Conservation (phyloP, 169 alveolate species). For the Eimeria acervulina region DNA sequence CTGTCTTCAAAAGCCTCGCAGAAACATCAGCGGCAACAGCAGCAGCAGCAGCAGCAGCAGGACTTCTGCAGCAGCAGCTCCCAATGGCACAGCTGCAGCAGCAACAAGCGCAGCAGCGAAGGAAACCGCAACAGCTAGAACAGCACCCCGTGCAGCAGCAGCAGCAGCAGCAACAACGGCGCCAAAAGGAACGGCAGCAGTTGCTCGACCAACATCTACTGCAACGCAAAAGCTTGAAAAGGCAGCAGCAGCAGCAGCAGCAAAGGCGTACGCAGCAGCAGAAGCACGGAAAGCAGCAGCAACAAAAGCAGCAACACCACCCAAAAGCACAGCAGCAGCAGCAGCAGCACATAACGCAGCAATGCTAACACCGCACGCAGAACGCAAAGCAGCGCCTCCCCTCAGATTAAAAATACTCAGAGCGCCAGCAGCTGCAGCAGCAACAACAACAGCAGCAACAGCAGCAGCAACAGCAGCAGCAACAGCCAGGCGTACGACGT, state of each 20-base stretch:
- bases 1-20: background rate
- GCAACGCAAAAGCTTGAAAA: background rate
- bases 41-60: conserved; percentile 63
- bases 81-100: background rate
- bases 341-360: background rate
- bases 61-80: background rate
- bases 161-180: conserved; percentile 32
- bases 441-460: conserved; percentile 25
- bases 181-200: conserved; percentile 14
- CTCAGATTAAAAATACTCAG: background rate
- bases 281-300: background rate
- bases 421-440: conserved; percentile 42
- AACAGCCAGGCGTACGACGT: background rate
- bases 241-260: conserved; percentile 12
- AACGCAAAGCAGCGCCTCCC: background rate
- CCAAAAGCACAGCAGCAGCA: background rate
- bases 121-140: background rate
- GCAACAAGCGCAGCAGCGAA: background rate
- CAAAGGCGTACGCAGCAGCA: background rate
- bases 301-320: background rate
- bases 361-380: background rate
- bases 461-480: background rate
- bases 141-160: background rate
- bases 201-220: conserved; percentile 6
- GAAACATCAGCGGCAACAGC: conserved; percentile 47